A percentile compares a stretch with the other conserved stretches of the same genome.
Evolutionary conservation across 352 stramenopile genomes (phyloP).

Genomic region (Thalassiosira hispida): DNA sequence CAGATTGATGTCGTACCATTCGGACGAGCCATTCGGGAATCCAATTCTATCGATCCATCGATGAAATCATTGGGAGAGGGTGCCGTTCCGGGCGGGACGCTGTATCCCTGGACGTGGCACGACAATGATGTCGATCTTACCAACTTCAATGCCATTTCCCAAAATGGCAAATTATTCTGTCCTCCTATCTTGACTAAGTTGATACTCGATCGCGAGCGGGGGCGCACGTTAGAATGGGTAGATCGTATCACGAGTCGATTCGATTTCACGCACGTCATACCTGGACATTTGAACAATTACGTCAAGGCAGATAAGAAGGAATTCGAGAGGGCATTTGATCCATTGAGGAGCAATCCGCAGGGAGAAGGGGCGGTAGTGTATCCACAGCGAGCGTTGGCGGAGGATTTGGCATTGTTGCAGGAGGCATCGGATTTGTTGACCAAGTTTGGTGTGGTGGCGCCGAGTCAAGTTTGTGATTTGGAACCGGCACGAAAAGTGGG

Average conservation of each 20-base stretch:
- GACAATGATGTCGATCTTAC: no score
- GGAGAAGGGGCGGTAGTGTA: slow-evolving; percentile 33
- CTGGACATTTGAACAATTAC: slow-evolving; percentile 82
- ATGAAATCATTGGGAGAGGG: slow-evolving; percentile 78
- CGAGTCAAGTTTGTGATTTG: slow-evolving; percentile 75
- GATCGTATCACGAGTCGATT: slow-evolving; percentile 71
- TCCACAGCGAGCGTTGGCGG: slow-evolving; percentile 62
- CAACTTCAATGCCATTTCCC: no score
- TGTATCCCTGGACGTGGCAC: no score
- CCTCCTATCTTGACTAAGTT: slow-evolving; percentile 87
- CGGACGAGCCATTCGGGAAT: slow-evolving; percentile 56
- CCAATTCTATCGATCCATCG: slow-evolving; percentile 44
- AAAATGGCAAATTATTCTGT: no score
- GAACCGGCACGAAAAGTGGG: slow-evolving; percentile 63
- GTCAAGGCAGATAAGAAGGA: slow-evolving; percentile 56
- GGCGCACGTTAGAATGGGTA: slow-evolving; percentile 73
- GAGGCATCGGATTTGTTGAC: slow-evolving; percentile 76
- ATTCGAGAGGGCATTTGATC: slow-evolving; percentile 74
- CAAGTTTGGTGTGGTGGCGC: slow-evolving; percentile 65
- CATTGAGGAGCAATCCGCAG: slow-evolving; percentile 57
- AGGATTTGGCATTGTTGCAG: slow-evolving; percentile 79
- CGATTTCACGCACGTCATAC: slow-evolving; percentile 74
- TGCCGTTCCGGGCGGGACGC: no score
- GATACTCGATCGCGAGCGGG: slow-evolving; percentile 85
- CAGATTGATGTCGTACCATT: slow-evolving; percentile 74